phyloP scores from a whole-genome alignment of 306 rosid genomes.

The Malus orientalis region DNA sequence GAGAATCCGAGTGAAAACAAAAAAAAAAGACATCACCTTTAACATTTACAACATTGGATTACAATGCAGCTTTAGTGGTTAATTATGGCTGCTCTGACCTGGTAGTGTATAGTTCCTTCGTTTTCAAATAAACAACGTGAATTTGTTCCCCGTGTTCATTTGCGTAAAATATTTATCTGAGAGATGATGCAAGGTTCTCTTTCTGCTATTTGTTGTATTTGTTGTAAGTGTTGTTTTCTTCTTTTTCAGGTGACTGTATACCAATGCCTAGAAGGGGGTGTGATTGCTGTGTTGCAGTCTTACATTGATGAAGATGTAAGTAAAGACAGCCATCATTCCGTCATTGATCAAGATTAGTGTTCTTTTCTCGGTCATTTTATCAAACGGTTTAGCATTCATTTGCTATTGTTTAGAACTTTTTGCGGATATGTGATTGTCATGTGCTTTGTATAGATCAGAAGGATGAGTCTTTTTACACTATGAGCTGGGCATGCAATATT shows the following conservation, averaged over 20 bases:
- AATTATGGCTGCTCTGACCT: not conserved
- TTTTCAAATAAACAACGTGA: not conserved
- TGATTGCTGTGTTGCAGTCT: slow-evolving; percentile 84
- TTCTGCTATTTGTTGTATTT: not conserved
- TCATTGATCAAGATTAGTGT: not conserved
- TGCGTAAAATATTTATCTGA: not conserved
- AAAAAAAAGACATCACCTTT: not conserved
- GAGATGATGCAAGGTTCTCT: not conserved
- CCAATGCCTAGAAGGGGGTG: slow-evolving; percentile 76
- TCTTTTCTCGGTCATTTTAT: not conserved
- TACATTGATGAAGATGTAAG: slow-evolving; percentile 93
- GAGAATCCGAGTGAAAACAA: not conserved
- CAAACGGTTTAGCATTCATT: not conserved
- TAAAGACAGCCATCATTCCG: not conserved
- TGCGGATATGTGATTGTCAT: slow-evolving; percentile 17
- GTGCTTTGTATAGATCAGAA: slow-evolving; percentile 67
- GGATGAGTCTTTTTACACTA: slow-evolving; percentile 94
- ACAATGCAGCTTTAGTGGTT: not conserved
- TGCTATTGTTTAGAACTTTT: not conserved
- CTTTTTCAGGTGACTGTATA: slow-evolving; percentile 59
- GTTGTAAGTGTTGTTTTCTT: not conserved
- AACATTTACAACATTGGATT: not conserved
- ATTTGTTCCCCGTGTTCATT: not conserved
- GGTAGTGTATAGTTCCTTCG: not conserved
- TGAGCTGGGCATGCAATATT: slow-evolving; percentile 70